Evolutionary conservation across 2,329 filamentous ascomycete genomes (phyloP).

Genomic region (Aspergillus sp.): DNA sequence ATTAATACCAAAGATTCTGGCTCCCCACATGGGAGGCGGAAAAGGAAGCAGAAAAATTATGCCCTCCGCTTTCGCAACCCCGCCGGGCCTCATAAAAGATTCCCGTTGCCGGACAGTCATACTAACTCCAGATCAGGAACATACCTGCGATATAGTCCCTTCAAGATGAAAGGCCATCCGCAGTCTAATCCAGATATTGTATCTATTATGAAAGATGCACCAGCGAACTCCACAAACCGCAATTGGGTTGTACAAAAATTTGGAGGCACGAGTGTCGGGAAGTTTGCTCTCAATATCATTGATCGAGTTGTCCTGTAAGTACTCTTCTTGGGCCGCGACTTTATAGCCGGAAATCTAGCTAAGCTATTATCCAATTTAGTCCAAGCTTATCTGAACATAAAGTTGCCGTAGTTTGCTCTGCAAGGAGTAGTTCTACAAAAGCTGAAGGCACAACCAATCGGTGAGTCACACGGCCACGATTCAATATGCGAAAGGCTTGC

Average conservation of each 20-base stretch:
- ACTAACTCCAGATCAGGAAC: conserved; percentile 10
- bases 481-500: background rate
- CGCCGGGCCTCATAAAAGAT: conserved; percentile 25
- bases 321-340: conserved; percentile 4
- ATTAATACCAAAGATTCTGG: conserved; percentile 16
- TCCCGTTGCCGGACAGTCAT: conserved; percentile 20
- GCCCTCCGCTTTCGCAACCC: conserved; percentile 30
- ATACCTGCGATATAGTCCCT: conserved; percentile 1
- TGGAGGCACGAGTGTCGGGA: conserved; percentile 91
- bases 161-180: conserved; percentile 19
- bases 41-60: conserved; percentile 17
- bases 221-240: conserved; percentile 22
- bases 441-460: conserved; percentile 92
- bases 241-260: conserved; percentile 92
- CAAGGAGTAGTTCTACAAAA: conserved; percentile 91
- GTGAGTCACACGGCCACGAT: conserved; percentile 55
- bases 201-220: conserved; percentile 16
- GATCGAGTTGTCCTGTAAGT: conserved; percentile 67
- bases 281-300: conserved; percentile 77
- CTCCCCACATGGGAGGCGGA: conserved; percentile 18
- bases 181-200: conserved; percentile 14
- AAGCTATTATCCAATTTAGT: conserved; percentile 39
- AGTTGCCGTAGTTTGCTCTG: conserved; percentile 93
- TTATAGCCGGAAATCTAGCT: conserved; percentile 1
- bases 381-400: conserved; percentile 65